These are phyloP conservation scores for Raffaelea albimanens DNA, from an alignment of 2,329 filamentous ascomycete genomes.

Conservation along the genomic window DNA sequence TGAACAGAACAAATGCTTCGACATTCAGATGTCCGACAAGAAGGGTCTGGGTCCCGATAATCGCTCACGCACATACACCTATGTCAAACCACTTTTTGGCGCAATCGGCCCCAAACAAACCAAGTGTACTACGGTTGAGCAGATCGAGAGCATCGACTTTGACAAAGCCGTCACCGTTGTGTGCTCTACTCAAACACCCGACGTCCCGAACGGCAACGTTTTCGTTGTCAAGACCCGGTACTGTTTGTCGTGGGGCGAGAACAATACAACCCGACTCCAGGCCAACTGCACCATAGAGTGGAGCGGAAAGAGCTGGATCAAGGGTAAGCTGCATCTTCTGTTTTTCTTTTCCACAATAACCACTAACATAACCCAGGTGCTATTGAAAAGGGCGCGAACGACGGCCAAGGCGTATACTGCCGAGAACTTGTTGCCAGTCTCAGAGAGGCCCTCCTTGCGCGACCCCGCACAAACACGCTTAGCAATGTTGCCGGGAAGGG, in stretches of 20 bases:
- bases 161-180: constrained; percentile 81
- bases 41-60: constrained; percentile 67
- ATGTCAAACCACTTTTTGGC: constrained; percentile 81
- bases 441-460: constrained; percentile 61
- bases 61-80: constrained; percentile 66
- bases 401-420: constrained; percentile 77
- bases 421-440: constrained; percentile 70
- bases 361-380: constrained; percentile 52
- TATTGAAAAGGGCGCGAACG: constrained; percentile 90
- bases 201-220: constrained; percentile 87
- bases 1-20: constrained; percentile 72
- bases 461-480: constrained; percentile 39
- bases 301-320: constrained; percentile 97
- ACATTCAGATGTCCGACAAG: constrained; percentile 81
- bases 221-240: constrained; percentile 92
- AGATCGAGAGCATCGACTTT: constrained; percentile 72
- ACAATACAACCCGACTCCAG: constrained; percentile 74
- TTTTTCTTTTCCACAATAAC: too few relatives aligned
- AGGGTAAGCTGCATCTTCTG: constrained; percentile 47
- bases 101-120: constrained; percentile 89
- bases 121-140: constrained; percentile 83
- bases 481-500: constrained; percentile 39
- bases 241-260: constrained; percentile 84
- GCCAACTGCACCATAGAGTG: constrained; percentile 91
- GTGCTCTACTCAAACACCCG: constrained; percentile 78